Conservation (phyloP, 371 early-diverging fungal genomes). For the Apophysomyces trapeziformis region DNA sequence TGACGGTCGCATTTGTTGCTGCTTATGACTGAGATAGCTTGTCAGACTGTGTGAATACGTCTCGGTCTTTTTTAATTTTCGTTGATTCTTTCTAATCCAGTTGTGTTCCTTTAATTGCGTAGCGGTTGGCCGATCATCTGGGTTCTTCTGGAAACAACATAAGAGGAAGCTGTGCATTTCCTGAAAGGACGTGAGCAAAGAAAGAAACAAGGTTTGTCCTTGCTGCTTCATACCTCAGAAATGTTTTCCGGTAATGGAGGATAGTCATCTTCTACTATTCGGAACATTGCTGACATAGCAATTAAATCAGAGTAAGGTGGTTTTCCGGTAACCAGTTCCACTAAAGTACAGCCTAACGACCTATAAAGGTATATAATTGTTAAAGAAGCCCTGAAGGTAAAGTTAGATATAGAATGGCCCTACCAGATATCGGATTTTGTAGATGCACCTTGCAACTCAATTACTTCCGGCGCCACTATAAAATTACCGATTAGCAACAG, state of each 20-base stretch:
- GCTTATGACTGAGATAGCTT: slow-evolving; percentile 5
- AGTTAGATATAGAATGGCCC: neutral
- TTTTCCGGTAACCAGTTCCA: slow-evolving; percentile 86
- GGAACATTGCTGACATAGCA: slow-evolving; percentile 88
- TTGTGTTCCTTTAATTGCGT: slow-evolving; percentile 64
- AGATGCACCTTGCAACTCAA: slow-evolving; percentile 80
- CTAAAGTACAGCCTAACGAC: slow-evolving; percentile 86
- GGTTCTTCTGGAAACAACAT: slow-evolving; percentile 84
- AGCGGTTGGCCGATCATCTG: slow-evolving; percentile 72
- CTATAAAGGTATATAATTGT: slow-evolving; percentile 22
- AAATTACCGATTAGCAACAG: neutral
- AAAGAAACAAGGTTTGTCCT: neutral
- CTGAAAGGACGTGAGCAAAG: slow-evolving; percentile 17
- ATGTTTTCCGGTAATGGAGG: slow-evolving; percentile 88
- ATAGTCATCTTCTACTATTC: slow-evolving; percentile 87
- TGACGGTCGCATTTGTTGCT: slow-evolving; percentile 9
- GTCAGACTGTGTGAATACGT: neutral
- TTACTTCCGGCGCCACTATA: slow-evolving; percentile 97
- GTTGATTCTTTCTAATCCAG: slow-evolving; percentile 67
- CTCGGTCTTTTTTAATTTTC: slow-evolving; percentile 12
- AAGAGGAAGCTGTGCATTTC: slow-evolving; percentile 77
- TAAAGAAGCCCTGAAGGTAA: too few species aligned
- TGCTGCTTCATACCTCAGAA: slow-evolving; percentile 57
- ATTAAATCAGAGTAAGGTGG: slow-evolving; percentile 85
- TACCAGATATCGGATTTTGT: slow-evolving; percentile 90